Base-by-base conservation (phyloP, 2,329 filamentous ascomycete genomes). In the Pyrenophora graminea region DNA sequence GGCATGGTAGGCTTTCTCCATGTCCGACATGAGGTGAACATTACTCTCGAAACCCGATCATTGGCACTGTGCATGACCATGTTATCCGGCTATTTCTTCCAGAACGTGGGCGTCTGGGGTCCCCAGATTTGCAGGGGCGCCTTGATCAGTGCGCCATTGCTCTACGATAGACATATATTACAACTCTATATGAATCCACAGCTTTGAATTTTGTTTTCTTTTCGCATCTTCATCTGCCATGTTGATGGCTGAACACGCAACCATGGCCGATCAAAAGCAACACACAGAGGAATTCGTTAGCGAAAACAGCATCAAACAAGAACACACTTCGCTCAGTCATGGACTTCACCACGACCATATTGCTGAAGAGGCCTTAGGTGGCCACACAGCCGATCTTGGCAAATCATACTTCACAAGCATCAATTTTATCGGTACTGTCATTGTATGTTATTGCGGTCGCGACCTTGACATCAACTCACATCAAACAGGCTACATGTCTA, bases 271-370 rank as follows among this genome's bases (percentile, higher is more conserved):
- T 39, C 57, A 65, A 40, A 66, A 66, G 51, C 53, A 49, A 19
- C 39, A 48, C 27, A 48, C 46, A 6, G 55, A 62, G 34, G 42
- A 59, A 7, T 45, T 59, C 18, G 45, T 55, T 1, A 45, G 48
- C n/a, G 17, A 30, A 17, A 39, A 23, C 40, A 27, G 34, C 13
- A 33, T 51, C n/a, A 47, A 51, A 6, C 47, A 57, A 30, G 48
- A 55, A 9, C 43, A 59, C 13, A 47, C 40, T 2, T 17, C 49
- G 18, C 41, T 33, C 41, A 59, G 51, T 7, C 44, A 48, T 32
- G 66, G 59, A 23, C 62, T 69, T 12, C 63, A 68, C 37, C 65
- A 69, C 37, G 67, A 69, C 23, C 63, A 65, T 27, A 53, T 70
- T 33, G 66, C 66, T 25, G 52, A 51, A 15, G 66, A 69, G 40